Base-by-base conservation (phyloP, 2,329 filamentous ascomycete species). In the Rhynchosporium agropyri region DNA sequence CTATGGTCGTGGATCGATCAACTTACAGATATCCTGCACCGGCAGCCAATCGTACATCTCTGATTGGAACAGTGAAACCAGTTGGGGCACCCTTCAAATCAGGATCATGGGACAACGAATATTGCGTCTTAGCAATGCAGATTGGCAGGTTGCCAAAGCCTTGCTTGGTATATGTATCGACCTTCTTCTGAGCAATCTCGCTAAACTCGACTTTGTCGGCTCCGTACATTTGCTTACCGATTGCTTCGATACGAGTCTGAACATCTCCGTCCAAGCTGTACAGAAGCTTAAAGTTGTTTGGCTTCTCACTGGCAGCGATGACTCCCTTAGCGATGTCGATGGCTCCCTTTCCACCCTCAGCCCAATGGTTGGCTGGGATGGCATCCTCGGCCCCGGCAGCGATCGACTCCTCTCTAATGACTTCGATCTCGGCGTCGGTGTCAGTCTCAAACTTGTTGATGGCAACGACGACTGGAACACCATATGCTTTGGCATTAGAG, bases 91-190 rank as follows among this genome's bases (percentile, higher is more conserved):
- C 95, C 84, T 99, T 99, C 71, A 98, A 83, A 10, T 90, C 87
- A 2, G 94, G 89, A 76, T 99, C 92, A 77, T 98, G 94, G 63
- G 90, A 95, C 55, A 99, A 83, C 40, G 91, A 96, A 81, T 99
- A 99, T 78, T 99, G 95, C 13, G 95, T 99, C 87, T 99, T 99
- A 66, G 95, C 95, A 68, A 98, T 86, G 77, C 95, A 99, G 74
- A 98, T 97, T 42, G 95, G 95, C 68, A 99, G 81, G 77, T 97
- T 92, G 28, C 89, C 90, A 72, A 94, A 96, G 51, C 95, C 95
- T 77, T 98, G 95, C 75, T 87, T 86, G 38, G 90, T 93, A 79
- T 98, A 99, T 7, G 89, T 93, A 75, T 97, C 93, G 68, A 98
- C 90, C 85, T 99, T 98, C 80, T 92, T 91, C 80, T 96, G 92